Percentiles rank a stretch among this genome's conserved stretches.
phyloP scores from a whole-genome alignment of 1,284 basidiomycete genomes.

The Cryptococcus sp. region DNA sequence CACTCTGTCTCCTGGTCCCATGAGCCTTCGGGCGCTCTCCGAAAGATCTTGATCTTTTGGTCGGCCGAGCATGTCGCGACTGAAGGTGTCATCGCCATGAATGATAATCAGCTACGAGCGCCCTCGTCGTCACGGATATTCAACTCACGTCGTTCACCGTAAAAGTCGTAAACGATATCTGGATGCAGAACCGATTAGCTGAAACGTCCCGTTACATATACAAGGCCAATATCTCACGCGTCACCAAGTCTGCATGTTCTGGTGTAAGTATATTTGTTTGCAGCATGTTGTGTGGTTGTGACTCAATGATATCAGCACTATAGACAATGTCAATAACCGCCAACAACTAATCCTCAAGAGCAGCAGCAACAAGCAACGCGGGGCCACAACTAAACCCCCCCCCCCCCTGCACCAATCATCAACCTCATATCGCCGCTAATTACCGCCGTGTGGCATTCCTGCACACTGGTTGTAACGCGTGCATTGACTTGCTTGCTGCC shows the following conservation, averaged over 20 bases:
- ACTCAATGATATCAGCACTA: neutral
- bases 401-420: neutral
- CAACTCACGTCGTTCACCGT: constrained; percentile 66
- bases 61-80: constrained; percentile 52
- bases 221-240: constrained; percentile 35
- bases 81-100: constrained; percentile 6
- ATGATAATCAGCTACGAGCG: neutral
- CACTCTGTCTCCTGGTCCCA: constrained; percentile 82
- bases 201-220: neutral
- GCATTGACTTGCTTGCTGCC: constrained; percentile 7
- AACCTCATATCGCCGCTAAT: constrained; percentile 2
- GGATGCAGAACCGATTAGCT: constrained; percentile 42
- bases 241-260: constrained; percentile 53
- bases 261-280: constrained; percentile 51
- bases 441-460: constrained; percentile 12
- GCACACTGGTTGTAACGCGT: neutral
- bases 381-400: constrained; percentile 6
- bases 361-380: neutral
- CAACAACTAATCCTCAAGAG: neutral
- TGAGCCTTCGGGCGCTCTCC: constrained; percentile 63
- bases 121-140: neutral
- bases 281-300: constrained; percentile 36
- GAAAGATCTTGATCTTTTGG: constrained; percentile 79
- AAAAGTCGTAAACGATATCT: constrained; percentile 84
- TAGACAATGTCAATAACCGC: neutral